Evolutionary conservation across 164 flowering plant genomes (phyloP), one percentile per base, ranked within the genome.

Genomic region (Vitis cinerea): DNA sequence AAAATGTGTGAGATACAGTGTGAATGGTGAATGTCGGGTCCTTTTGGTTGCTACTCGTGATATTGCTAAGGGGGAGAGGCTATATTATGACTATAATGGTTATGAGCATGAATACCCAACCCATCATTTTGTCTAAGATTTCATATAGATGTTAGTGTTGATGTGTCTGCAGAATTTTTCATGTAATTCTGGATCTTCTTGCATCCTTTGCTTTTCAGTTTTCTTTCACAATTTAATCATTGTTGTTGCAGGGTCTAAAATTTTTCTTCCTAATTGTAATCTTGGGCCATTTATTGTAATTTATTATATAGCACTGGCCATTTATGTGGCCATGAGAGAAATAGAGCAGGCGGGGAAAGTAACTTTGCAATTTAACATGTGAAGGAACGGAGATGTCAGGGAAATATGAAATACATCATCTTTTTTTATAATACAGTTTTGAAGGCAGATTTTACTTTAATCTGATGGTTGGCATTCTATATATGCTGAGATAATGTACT

Each of bases 71-170:
- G 97, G 97, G 9, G 91, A 88, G 77, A 82, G 93, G 75, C 80
- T 90, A 27, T 90, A 88, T 66, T 88, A 87, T 68, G 89, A 91
- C 72, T 91, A 91, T 70, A 89, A 91, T 70, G 93, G 92, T 62
- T 85, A 86, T 71, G 96, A 88, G 84, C 82, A 91, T 67, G 89
- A 81, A 65, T 89, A 87, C 71, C 97, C 97, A 19, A 90, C 96
- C 48, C 84, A 88, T 30, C 80, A 86, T 80, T 89, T 89, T 68
- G 70, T 87, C 65, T 87, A 75, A 83, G 31, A 54, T 27, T 57
- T 49, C 64, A 50, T 47, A 68, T 11, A 50, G 61, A 59, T n/a
- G 15, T n/a, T 57, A 14, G n/a, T 31, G 61, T 37, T 63, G 50
- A 68, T 49, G 9, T 50, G 29, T 56, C 55, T 37, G 11, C 52